Evolutionary conservation across 257 asterid species (phyloP), one percentile per base, ranked within the genome.

Genomic region (Scutellaria minor): DNA sequence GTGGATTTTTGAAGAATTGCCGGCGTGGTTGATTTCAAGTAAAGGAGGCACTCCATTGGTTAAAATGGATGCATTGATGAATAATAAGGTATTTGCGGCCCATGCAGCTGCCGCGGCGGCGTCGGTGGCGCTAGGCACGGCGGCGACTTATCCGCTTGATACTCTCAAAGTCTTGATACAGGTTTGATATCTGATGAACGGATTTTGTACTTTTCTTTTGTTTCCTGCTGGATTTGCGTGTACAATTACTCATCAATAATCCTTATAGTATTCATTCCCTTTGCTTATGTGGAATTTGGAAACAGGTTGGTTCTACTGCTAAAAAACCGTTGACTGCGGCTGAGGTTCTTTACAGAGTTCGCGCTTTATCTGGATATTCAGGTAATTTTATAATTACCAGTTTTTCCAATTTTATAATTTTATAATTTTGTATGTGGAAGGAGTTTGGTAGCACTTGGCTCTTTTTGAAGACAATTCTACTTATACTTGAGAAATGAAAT

Each of bases 111-210:
- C 92, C 20, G 96, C 93, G 5, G 81, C 88, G 14, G 92, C 85
- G 20, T 86, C 99, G 35, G 96, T 82, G 55, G 78, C 84, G 24
- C 66, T 92, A 15, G 90, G 82, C 63, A 77, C 94, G 11, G 83
- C 83, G 76, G 70, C 85, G 31, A 87, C 89, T 2, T 90, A 84
- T 72, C 99, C 99, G 13, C 89, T 92, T 40, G 98, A 95, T 79
- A 90, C 96, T 69, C 84, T 95, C 71, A 92, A 90, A 86, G 86
- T 81, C 74, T 83, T 92, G 77, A 42, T 79, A 31, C 98, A 95
- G 99, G 99, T 93, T 52, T 66, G 53, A 18, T 58, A 9, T 55
- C 37, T 45, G 72, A 13, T 62, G 9, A 64, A 15, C 37, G 31
- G 37, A 70, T 24, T 57, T 63, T 41, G 13, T 42, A 9, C 62